Conservation (phyloP, 2,329 filamentous ascomycete genomes). For the Pseudogymnoascus sp. region DNA sequence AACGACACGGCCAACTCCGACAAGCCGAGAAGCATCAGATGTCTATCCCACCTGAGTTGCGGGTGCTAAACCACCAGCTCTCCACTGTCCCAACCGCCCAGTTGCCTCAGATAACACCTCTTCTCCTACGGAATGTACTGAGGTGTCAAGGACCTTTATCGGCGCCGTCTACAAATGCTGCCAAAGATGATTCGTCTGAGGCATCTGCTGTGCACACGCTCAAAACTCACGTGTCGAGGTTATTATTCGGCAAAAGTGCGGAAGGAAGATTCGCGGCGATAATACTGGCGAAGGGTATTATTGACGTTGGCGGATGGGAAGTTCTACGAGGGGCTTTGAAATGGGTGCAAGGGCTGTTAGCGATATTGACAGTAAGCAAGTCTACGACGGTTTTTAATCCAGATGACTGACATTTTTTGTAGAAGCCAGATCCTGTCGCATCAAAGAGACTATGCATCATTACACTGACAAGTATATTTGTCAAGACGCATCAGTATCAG, state of each 20-base stretch:
- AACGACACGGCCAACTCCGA: neutral
- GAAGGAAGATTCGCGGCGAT: conserved; percentile 73
- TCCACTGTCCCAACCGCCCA: conserved; percentile 64
- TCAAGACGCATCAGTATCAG: conserved; percentile 72
- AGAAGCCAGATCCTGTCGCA: conserved; percentile 71
- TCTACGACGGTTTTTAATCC: neutral
- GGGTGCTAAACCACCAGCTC: conserved; percentile 61
- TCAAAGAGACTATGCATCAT: conserved; percentile 72
- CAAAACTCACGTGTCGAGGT: conserved; percentile 67
- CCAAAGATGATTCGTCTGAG: conserved; percentile 57
- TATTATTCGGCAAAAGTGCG: conserved; percentile 68
- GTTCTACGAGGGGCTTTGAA: conserved; percentile 63
- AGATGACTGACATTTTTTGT: conserved; percentile 14
- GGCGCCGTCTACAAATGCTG: conserved; percentile 50
- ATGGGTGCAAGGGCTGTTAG: conserved; percentile 72
- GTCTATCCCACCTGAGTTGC: conserved; percentile 48
- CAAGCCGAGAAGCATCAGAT: conserved; percentile 15
- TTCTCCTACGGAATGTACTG: conserved; percentile 55
- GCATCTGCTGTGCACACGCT: conserved; percentile 69
- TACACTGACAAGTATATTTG: conserved; percentile 75
- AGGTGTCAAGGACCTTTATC: conserved; percentile 57
- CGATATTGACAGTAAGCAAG: conserved; percentile 57
- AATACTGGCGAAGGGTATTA: conserved; percentile 68
- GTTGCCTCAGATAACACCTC: conserved; percentile 65
- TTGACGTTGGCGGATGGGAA: conserved; percentile 82